Base-by-base conservation (phyloP, 305 asterid genomes). In the Solanum hybrid region DNA sequence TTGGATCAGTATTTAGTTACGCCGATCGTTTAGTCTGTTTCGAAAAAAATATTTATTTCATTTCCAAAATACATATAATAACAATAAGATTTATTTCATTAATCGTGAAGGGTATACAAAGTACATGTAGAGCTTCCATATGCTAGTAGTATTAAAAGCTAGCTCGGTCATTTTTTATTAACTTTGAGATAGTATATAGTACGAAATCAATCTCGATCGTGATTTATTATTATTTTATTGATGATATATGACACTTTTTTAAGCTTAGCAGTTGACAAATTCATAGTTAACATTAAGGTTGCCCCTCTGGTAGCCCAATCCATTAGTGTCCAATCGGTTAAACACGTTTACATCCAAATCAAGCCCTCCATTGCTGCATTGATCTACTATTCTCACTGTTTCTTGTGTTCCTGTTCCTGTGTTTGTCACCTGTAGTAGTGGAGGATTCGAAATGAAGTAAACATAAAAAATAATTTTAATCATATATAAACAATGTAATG, bases 381-480 rank as follows among this genome's bases (percentile, higher is more conserved):
- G 93, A 86, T 92, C 93, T 26, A 92, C 91, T 10, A 92, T 91
- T 37, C 93, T 91, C 72, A 89, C 92, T 9, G 90, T 91, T 34
- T 13, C 89, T 76, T 88, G 90, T 4, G 81, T 84, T 51, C 91
- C 78, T 0, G 93, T 90, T 26, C 91, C 91, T 10, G 85, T 92
- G 37, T 91, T 92, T 1, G 92, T 91, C 38, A 92, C 93, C 93
- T 91, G 76, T 19, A 22, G 26, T 22, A 27, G n/a, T n/a, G n/a
- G n/a, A n/a, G n/a, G n/a, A n/a, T n/a, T n/a, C n/a, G n/a, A n/a
- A n/a, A n/a, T n/a, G n/a, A n/a, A n/a, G n/a, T n/a, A n/a, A n/a
- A n/a, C n/a, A 22, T 19, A 1, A 56, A 56, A 56, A 17, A 60
- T 60, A 60, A 60, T 60, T 60, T 60, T 60, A 60, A 17, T 60